Evolutionary conservation across 768 basidiomycete species (phyloP).

Genomic region (Lenzites betulinus): DNA sequence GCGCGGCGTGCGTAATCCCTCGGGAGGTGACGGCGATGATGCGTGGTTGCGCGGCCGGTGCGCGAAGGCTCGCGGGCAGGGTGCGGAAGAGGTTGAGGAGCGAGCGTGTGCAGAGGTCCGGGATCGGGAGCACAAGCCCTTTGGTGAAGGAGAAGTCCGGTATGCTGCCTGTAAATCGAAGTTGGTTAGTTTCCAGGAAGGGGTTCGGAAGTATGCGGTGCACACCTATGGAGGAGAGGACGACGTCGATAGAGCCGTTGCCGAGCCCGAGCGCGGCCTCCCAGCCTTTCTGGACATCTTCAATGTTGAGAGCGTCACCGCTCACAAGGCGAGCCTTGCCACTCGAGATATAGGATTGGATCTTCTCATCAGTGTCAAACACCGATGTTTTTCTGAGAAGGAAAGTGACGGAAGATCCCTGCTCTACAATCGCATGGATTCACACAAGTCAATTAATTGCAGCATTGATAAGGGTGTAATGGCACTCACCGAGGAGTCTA

Average conservation of each 20-base stretch:
- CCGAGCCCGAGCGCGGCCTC: constrained; percentile 30
- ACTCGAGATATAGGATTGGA: constrained; percentile 52
- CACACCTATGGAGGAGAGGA: constrained; percentile 66
- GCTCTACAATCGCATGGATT: constrained; percentile 36
- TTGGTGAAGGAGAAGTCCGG: constrained; percentile 48
- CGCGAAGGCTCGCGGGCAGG: constrained; percentile 40
- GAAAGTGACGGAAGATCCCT: constrained; percentile 63
- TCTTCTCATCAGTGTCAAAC: constrained; percentile 54
- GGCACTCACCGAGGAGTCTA: constrained; percentile 34
- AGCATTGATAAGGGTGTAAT: neutral
- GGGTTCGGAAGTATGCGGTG: neutral
- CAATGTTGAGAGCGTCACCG: constrained; percentile 59
- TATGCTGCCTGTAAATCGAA: constrained; percentile 43
- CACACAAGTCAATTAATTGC: neutral
- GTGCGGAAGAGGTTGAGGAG: constrained; percentile 59
- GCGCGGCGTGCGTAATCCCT: constrained; percentile 51
- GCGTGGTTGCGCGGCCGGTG: constrained; percentile 41
- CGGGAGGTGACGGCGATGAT: constrained; percentile 56
- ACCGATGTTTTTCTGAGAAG: constrained; percentile 53
- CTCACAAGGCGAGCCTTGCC: constrained; percentile 57
- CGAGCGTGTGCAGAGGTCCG: constrained; percentile 59
- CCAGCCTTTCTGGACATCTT: constrained; percentile 58
- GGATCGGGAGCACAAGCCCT: constrained; percentile 51
- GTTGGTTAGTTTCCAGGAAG: constrained; percentile 4
- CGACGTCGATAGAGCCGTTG: constrained; percentile 44